Evolutionary conservation across 352 stramenopile genomes (phyloP).

Genomic region (Globisporangium solare): DNA sequence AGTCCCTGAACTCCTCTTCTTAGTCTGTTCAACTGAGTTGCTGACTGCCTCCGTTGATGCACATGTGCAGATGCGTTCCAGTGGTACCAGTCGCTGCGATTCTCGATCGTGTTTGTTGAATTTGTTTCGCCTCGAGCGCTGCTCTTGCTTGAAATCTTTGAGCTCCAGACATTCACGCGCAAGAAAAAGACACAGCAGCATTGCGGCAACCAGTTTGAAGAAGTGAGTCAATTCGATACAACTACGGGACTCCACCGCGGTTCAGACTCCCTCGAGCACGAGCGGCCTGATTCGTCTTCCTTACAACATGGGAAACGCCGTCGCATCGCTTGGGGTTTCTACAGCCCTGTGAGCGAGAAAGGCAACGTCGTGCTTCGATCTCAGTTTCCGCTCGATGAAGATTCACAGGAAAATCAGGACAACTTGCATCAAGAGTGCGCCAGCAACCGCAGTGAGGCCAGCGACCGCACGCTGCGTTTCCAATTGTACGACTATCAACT

Average conservation of each 20-base stretch:
- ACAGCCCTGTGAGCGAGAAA: constrained; percentile 41
- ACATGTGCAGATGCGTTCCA: constrained; percentile 35
- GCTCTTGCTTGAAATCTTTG: constrained; percentile 55
- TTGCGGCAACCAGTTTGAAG: constrained; percentile 20
- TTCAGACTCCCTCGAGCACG: too few species aligned
- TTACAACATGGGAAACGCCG: constrained; percentile 7
- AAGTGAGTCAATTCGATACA: constrained; percentile 3
- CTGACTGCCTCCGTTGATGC: too few species aligned
- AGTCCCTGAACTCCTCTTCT: background rate
- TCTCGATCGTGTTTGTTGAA: constrained; percentile 25
- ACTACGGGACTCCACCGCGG: too few species aligned
- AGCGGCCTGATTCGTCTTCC: too few species aligned
- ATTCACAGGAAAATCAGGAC: background rate
- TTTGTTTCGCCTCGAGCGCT: constrained; percentile 37
- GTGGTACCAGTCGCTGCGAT: constrained; percentile 40
- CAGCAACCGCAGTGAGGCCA: background rate
- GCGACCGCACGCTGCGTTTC: constrained; percentile 19
- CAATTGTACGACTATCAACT: constrained; percentile 56
- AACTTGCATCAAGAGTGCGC: background rate
- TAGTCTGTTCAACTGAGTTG: background rate
- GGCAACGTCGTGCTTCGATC: constrained; percentile 36
- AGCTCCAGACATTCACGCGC: constrained; percentile 11
- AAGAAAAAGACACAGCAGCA: constrained; percentile 13
- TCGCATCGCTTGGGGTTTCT: constrained; percentile 59
- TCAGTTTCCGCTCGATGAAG: constrained; percentile 4